Evolutionary conservation across 768 basidiomycete species (phyloP).

Genomic region (Piloderma croceum): DNA sequence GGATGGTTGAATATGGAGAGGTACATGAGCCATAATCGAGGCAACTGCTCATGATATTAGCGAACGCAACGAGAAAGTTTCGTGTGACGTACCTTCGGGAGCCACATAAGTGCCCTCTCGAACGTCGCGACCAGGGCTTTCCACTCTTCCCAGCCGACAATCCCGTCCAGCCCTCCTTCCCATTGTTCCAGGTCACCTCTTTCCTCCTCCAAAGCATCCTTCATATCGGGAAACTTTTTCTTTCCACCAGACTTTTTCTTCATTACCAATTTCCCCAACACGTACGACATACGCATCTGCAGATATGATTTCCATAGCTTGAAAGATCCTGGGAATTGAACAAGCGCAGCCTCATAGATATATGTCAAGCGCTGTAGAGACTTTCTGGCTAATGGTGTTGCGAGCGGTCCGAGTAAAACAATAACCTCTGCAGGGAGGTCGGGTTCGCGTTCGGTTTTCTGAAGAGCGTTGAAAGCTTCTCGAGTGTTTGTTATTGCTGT

Average conservation of each 20-base stretch:
- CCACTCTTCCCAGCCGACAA: conserved; percentile 98
- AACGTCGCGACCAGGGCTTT: conserved; percentile 79
- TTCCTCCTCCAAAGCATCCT: conserved; percentile 84
- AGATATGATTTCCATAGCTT: conserved; percentile 96
- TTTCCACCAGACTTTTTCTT: conserved; percentile 80
- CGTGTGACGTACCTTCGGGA: conserved; percentile 65
- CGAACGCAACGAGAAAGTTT: conserved; percentile 3
- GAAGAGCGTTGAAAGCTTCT: conserved; percentile 53
- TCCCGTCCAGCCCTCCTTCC: conserved; percentile 79
- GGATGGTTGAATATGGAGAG: conserved; percentile 87
- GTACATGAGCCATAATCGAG: conserved; percentile 92
- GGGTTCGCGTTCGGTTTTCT: conserved; percentile 49
- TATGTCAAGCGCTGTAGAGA: conserved; percentile 82
- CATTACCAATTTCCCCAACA: conserved; percentile 67
- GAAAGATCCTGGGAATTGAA: conserved; percentile 83
- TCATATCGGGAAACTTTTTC: conserved; percentile 90
- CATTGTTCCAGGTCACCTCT: conserved; percentile 75
- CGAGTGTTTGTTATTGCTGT: conserved; percentile 71
- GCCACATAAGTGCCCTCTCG: conserved; percentile 92
- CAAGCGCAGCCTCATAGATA: conserved; percentile 90
- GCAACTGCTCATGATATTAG: conserved; percentile 51
- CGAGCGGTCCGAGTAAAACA: conserved; percentile 71
- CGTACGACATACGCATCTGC: conserved; percentile 74
- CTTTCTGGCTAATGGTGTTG: conserved; percentile 63
- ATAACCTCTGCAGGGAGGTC: conserved; percentile 44